These are phyloP conservation scores for Fusarium nematophilum DNA, from an alignment of 2,329 filamentous ascomycete genomes.

Conservation along the genomic window DNA sequence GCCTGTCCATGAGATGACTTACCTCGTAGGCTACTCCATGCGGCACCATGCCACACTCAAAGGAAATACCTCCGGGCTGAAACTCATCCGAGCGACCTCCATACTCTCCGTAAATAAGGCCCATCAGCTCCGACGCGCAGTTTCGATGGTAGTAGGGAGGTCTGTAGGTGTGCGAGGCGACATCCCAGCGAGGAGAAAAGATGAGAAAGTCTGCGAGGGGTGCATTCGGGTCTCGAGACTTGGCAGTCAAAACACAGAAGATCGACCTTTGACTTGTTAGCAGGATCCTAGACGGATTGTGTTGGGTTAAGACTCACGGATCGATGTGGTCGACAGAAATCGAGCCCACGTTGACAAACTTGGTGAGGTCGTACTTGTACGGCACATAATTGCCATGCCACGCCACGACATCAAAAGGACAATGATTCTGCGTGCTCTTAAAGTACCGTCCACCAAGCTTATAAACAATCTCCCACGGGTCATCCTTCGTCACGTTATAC, in stretches of 20 bases:
- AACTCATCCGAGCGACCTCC: slow-evolving; percentile 41
- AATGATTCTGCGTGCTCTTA: slow-evolving; percentile 69
- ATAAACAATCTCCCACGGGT: slow-evolving; percentile 67
- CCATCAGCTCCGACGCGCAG: slow-evolving; percentile 68
- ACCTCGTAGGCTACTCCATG: slow-evolving; percentile 36
- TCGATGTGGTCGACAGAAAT: slow-evolving; percentile 68
- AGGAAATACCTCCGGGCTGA: slow-evolving; percentile 31
- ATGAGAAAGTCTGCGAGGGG: slow-evolving; percentile 73
- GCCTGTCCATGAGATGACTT: background rate
- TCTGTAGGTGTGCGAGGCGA: slow-evolving; percentile 70
- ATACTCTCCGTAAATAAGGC: slow-evolving; percentile 56
- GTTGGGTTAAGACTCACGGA: too few relatives aligned
- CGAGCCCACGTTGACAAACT: slow-evolving; percentile 65
- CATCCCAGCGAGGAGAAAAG: slow-evolving; percentile 75
- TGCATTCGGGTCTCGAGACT: slow-evolving; percentile 63
- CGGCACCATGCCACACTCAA: slow-evolving; percentile 32
- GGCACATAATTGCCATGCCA: slow-evolving; percentile 78
- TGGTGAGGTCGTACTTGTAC: slow-evolving; percentile 67
- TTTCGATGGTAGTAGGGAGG: slow-evolving; percentile 75
- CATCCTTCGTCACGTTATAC: slow-evolving; percentile 65
- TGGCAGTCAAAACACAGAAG: slow-evolving; percentile 73
- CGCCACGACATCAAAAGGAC: slow-evolving; percentile 77
- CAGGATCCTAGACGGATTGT: too few relatives aligned
- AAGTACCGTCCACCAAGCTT: slow-evolving; percentile 73
- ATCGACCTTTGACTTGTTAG: too few relatives aligned